These are phyloP conservation scores for Beta lomatogona DNA, from an alignment of 179 eudicot species.

Conservation along the genomic window DNA sequence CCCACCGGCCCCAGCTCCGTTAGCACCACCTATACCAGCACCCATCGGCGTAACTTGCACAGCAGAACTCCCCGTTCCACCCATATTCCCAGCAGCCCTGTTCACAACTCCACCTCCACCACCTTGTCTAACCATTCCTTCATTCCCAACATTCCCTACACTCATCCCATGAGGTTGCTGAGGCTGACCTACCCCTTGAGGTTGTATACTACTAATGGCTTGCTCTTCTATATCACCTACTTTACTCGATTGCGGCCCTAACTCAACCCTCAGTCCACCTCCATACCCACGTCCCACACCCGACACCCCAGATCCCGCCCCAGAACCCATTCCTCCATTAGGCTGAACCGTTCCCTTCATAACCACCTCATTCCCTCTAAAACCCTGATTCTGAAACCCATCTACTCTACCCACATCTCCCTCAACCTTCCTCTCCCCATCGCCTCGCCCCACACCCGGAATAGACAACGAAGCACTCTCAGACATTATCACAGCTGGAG, in stretches of 20 bases:
- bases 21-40: constrained; percentile 32
- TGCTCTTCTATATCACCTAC: constrained; percentile 45
- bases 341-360: constrained; percentile 27
- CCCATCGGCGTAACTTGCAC: constrained; percentile 35
- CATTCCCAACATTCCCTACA: constrained; percentile 47
- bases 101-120: constrained; percentile 51
- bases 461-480: constrained; percentile 33
- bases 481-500: constrained; percentile 12
- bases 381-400: constrained; percentile 49
- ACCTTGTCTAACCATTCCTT: constrained; percentile 45
- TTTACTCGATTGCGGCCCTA: constrained; percentile 47
- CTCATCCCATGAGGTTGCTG: constrained; percentile 38
- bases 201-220: constrained; percentile 32
- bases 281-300: constrained; percentile 37
- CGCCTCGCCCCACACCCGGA: constrained; percentile 38
- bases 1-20: constrained; percentile 48
- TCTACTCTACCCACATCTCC: constrained; percentile 47
- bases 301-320: constrained; percentile 22
- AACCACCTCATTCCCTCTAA: constrained; percentile 38
- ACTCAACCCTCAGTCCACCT: constrained; percentile 64
- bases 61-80: constrained; percentile 34
- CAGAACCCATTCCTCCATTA: constrained; percentile 37
- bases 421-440: constrained; percentile 44
- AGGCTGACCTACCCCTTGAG: constrained; percentile 40
- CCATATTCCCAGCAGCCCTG: constrained; percentile 41